These are phyloP conservation scores for Filosporella fistucella DNA, from an alignment of 495 filamentous ascomycete genomes.

Conservation along the genomic window DNA sequence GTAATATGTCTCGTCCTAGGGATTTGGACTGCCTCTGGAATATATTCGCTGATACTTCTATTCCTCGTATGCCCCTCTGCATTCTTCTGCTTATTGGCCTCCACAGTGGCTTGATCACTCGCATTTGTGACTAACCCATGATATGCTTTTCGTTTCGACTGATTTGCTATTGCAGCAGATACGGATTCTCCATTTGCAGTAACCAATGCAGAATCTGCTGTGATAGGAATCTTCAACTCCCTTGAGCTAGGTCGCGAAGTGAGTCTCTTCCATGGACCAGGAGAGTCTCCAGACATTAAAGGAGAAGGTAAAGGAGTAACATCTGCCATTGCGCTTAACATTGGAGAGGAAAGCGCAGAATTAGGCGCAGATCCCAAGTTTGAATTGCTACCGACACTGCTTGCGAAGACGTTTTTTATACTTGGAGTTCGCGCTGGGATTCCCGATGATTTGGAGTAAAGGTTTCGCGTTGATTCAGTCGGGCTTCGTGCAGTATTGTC, in stretches of 20 bases:
- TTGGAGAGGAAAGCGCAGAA: slow-evolving; percentile 61
- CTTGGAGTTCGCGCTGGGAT: slow-evolving; percentile 43
- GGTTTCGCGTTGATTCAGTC: slow-evolving; percentile 30
- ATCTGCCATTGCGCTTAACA: slow-evolving; percentile 77
- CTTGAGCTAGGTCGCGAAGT: slow-evolving; percentile 32
- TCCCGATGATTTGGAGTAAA: slow-evolving; percentile 24
- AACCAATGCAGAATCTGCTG: slow-evolving; percentile 37
- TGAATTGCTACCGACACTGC: slow-evolving; percentile 48
- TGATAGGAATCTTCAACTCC: slow-evolving; percentile 35
- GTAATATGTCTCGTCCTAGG: slow-evolving; percentile 65
- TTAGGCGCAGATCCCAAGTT: slow-evolving; percentile 37
- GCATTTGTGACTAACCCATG: slow-evolving; percentile 27
- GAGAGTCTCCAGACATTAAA: slow-evolving; percentile 64
- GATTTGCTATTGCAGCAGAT: slow-evolving; percentile 38
- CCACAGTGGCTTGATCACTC: slow-evolving; percentile 19
- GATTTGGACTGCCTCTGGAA: slow-evolving; percentile 62
- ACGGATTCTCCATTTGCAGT: slow-evolving; percentile 48
- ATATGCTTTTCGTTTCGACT: slow-evolving; percentile 48
- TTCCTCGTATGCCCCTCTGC: slow-evolving; percentile 50
- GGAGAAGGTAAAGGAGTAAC: slow-evolving; percentile 93
- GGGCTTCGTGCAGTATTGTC: slow-evolving; percentile 19
- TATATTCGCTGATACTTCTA: slow-evolving; percentile 84
- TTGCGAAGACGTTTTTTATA: slow-evolving; percentile 39
- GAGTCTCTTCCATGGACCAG: slow-evolving; percentile 63
- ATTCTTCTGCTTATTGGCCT: slow-evolving; percentile 34